Evolutionary conservation across 1,139 yeast genomes (phyloP).

Genomic region (Taphrina deformans): DNA sequence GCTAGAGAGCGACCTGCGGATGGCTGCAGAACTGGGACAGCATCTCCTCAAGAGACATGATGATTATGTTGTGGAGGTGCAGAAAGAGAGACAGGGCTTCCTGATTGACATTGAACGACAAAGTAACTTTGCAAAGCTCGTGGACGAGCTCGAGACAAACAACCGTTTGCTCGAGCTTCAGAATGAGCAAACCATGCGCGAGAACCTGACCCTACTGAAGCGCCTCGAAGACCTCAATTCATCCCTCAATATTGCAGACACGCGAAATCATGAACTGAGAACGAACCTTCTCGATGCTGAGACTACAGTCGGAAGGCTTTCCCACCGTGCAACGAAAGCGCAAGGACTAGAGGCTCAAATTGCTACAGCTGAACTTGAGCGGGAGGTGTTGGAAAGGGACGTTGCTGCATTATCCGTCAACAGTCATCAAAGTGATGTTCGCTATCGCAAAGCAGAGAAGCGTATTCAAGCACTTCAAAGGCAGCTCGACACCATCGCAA

Average conservation of each 20-base stretch:
- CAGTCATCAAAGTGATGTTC: background rate
- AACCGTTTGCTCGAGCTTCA: conserved; percentile 22
- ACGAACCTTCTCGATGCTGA: conserved; percentile 9
- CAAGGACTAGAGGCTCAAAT: conserved; percentile 14
- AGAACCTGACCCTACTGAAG: conserved; percentile 18
- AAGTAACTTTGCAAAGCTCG: conserved; percentile 5
- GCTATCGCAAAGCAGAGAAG: conserved; percentile 8
- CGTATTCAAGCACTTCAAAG: conserved; percentile 8
- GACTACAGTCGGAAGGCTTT: background rate
- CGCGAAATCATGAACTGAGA: conserved; percentile 15
- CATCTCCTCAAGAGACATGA: conserved; percentile 8
- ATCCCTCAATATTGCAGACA: conserved; percentile 4
- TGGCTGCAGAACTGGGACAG: conserved; percentile 27
- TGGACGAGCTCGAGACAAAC: conserved; percentile 12
- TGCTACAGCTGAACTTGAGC: conserved; percentile 13
- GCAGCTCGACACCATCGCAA: background rate
- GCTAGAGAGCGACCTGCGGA: conserved; percentile 20
- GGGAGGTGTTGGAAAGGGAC: conserved; percentile 13
- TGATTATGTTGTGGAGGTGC: conserved; percentile 1
- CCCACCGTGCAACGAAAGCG: conserved; percentile 4
- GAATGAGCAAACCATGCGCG: conserved; percentile 7
- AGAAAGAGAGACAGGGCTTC: background rate
- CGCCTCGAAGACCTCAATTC: conserved; percentile 22
- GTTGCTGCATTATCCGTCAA: background rate
- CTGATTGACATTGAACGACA: conserved; percentile 21